Percentiles rank a stretch among this genome's conserved stretches.
Conservation (phyloP, 2,329 filamentous ascomycete genomes). For the Pseudopithomyces chartarum region DNA sequence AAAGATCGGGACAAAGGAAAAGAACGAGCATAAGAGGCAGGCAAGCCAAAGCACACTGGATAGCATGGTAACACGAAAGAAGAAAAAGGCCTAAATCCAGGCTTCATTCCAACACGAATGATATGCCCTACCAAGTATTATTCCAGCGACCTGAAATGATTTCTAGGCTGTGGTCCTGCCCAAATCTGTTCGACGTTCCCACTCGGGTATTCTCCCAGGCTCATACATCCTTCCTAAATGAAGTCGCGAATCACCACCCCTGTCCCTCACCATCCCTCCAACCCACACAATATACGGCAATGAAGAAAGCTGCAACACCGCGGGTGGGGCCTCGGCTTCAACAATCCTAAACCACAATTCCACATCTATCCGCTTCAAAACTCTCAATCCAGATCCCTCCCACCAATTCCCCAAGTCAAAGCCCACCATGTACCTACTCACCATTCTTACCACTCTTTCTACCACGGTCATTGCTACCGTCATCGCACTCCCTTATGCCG, state of each 20-base stretch:
- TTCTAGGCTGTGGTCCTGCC: neutral
- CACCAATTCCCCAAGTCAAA: neutral
- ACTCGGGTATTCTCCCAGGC: slow-evolving; percentile 15
- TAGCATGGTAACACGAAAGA: slow-evolving; percentile 36
- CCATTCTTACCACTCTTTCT: slow-evolving; percentile 2
- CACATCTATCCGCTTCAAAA: neutral
- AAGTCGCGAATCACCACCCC: slow-evolving; percentile 23
- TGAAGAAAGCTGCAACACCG: slow-evolving; percentile 7
- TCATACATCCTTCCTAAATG: slow-evolving; percentile 12
- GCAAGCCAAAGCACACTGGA: slow-evolving; percentile 55
- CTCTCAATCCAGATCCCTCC: neutral
- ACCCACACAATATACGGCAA: slow-evolving; percentile 15
- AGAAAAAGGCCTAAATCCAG: slow-evolving; percentile 22
- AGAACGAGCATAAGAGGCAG: slow-evolving; percentile 63
- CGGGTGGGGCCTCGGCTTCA: slow-evolving; percentile 11
- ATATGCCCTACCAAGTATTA: too few relatives aligned
- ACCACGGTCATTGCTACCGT: slow-evolving; percentile 1
- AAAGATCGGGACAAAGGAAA: slow-evolving; percentile 60
- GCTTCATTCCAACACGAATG: too few relatives aligned
- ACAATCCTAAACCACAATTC: neutral
- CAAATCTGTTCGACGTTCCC: neutral
- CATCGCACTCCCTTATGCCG: neutral
- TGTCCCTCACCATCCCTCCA: slow-evolving; percentile 2
- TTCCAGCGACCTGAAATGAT: neutral
- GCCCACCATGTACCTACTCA: slow-evolving; percentile 10